Percentiles rank a stretch among this genome's conserved stretches.
Evolutionary conservation across 345 rosid species (phyloP).

Genomic region (Camelina laxa): DNA sequence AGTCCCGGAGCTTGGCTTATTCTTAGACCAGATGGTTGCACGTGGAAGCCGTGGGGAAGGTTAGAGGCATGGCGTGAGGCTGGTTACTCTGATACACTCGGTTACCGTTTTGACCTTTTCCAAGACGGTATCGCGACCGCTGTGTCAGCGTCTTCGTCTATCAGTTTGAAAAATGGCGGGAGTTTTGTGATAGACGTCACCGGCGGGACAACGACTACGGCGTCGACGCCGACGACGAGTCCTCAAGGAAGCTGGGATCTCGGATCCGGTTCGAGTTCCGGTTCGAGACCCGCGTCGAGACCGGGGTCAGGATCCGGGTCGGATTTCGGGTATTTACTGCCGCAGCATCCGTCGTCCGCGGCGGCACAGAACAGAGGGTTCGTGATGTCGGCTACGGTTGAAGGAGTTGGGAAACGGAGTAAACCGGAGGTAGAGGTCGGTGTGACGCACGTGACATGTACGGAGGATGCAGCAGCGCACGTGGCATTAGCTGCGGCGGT

Average conservation of each 20-base stretch:
- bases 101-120: constrained; percentile 80
- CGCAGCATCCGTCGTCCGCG: constrained; percentile 37
- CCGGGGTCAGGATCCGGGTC: constrained; percentile 93
- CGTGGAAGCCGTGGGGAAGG: constrained; percentile 98
- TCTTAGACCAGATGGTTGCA: constrained; percentile 74
- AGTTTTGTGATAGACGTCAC: constrained; percentile 77
- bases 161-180: constrained; percentile 76
- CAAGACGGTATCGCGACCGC: constrained; percentile 59
- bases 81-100: constrained; percentile 59
- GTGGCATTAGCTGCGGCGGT: constrained; percentile 95
- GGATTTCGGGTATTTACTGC: constrained; percentile 47
- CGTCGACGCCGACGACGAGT: constrained; percentile 61
- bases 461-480: constrained; percentile 94
- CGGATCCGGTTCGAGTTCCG: constrained; percentile 58
- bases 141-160: constrained; percentile 48
- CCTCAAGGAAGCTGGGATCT: constrained; percentile 89
- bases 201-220: constrained; percentile 51
- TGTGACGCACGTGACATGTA: constrained; percentile 91
- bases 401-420: constrained; percentile 56
- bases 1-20: constrained; percentile 97
- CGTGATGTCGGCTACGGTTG: constrained; percentile 87
- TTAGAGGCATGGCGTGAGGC: constrained; percentile 90
- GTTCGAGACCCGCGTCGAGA: constrained; percentile 64
- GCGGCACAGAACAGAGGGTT: constrained; percentile 59
- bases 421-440: constrained; percentile 87